Percentiles rank a stretch among this genome's conserved stretches.
Evolutionary conservation across 345 rosid genomes (phyloP).

Genomic region (Aurinia saxatilis): DNA sequence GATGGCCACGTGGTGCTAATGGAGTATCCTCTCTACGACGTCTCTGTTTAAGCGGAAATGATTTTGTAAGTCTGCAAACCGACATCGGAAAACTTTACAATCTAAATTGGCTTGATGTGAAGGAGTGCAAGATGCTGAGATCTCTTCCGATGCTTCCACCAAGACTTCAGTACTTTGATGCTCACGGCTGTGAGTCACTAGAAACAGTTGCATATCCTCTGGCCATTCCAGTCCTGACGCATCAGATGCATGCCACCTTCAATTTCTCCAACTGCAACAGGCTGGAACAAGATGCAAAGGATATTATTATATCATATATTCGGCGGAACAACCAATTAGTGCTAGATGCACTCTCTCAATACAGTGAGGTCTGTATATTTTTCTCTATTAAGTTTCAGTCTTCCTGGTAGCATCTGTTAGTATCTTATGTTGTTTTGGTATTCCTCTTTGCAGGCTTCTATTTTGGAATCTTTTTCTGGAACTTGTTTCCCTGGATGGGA

Average conservation of each 20-base stretch:
- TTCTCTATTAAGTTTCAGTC: no score
- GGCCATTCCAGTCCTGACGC: not conserved
- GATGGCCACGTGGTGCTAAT: no score
- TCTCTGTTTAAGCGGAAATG: not conserved
- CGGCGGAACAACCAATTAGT: no score
- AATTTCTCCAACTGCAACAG: constrained; percentile 4
- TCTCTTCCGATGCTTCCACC: constrained; percentile 17
- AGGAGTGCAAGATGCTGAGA: not conserved
- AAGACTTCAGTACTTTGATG: constrained; percentile 11
- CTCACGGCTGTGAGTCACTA: not conserved
- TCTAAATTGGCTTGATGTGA: constrained; percentile 17
- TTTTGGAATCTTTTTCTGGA: not conserved
- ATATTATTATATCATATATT: not conserved
- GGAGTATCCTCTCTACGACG: not conserved
- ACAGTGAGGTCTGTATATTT: no score
- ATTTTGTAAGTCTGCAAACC: not conserved
- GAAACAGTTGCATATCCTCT: not conserved
- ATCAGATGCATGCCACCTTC: not conserved
- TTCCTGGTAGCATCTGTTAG: no score
- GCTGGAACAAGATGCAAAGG: not conserved
- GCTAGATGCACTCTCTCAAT: no score
- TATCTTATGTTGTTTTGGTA: no score
- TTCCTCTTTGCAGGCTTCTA: not conserved
- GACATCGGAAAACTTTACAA: constrained; percentile 4
- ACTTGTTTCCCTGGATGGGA: constrained; percentile 20